Base-by-base conservation (phyloP, 2,329 filamentous ascomycete genomes). In the Cladophialophora bantiana region DNA sequence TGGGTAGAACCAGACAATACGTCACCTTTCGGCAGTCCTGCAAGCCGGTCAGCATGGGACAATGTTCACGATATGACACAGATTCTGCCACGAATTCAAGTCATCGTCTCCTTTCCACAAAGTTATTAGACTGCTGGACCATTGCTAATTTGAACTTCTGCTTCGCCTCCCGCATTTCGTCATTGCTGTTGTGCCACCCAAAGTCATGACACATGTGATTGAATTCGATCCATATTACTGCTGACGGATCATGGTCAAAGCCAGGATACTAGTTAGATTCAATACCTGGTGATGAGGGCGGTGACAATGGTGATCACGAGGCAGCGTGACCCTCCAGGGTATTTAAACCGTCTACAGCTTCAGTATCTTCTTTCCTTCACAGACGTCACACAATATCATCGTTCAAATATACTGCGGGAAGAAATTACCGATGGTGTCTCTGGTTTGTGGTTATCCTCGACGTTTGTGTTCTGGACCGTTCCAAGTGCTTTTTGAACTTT, bases 81-180 rank as follows among this genome's bases (percentile, higher is more conserved):
- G 38, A 13, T 61, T 64, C 42, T 71, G 57, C 71, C 71, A 73
- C 7, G 70, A 65, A n/a, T 53, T 54, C 31, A 70, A 40, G 50
- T 71, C 63, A 9, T 70, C 58, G 55, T 50, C 45, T 71, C 68
- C 40, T 50, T 71, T 12, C 71, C 71, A 60, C 68, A 73, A 7
- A 68, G 40, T 15, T 40, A 54, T 73, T 73, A 59, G 72, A 73
- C 20, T 70, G 56, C 59, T 66, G 34, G 13, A 73, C 71, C 66
- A 72, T 72, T 31, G 71, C 70, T 31, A 35, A 40, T 34, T 64
- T 66, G 58, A 73, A 73, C 7, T 62, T 53, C 55, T 63, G 35
- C 52, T 40, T 59, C n/a, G 70, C 71, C 12, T 65, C 42, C n/a
- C 57, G n/a, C 50, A 42, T 64, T 31, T 71, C 68, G 31, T 64